Base-by-base conservation (phyloP, 805 yeast genomes). In the Kregervanrija delftensis region DNA sequence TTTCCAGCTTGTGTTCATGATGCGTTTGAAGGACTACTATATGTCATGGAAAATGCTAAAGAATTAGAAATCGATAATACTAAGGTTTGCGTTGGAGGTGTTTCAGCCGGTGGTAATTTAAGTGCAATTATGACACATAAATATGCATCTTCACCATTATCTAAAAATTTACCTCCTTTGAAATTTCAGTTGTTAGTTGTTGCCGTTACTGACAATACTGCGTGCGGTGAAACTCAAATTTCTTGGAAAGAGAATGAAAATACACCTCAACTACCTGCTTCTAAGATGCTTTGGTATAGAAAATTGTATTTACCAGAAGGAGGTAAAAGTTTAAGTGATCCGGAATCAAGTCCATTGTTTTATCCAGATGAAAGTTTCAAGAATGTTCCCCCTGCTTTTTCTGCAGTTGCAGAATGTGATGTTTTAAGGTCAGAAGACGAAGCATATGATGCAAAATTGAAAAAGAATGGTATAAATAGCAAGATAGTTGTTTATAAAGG, bases 1-100 rank as follows among this genome's bases (percentile, higher is more conserved):
- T 74, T 60, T 53, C 79, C 80, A 3, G 73, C 76, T 9, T 63
- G 71, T 37, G 66, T 70, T 2, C 66, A 72, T 9, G 78, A 73
- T 57, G 53, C 70, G 12, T 69, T 59, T 47, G 67, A 64, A 44
- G 56, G 74, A 2, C 49, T 62, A 11, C 12, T 66, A 14, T 67
- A 63, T 55, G 56, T 57, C 16, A 50, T 54, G 52, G 52, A 53
- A 11, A 57, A 57, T 5, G 50, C 57, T 11, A 57, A 53, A 32
- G 48, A 48, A 12, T 47, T 66, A 30, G 56, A 53, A 1, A 57
- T 64, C 17, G 61, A 69, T 44, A 51, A 55, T 39, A 51, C 55
- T 11, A 67, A 63, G 42, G 56, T 74, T 3, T 65, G 66, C 11
- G 56, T 68, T 11, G 74, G 68, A 12, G 78, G 79, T 1, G 66